Percentiles rank a stretch among this genome's conserved stretches.
These are phyloP conservation scores for Sordaria brevicollis DNA, from an alignment of 495 filamentous ascomycete species.

Conservation along the genomic window DNA sequence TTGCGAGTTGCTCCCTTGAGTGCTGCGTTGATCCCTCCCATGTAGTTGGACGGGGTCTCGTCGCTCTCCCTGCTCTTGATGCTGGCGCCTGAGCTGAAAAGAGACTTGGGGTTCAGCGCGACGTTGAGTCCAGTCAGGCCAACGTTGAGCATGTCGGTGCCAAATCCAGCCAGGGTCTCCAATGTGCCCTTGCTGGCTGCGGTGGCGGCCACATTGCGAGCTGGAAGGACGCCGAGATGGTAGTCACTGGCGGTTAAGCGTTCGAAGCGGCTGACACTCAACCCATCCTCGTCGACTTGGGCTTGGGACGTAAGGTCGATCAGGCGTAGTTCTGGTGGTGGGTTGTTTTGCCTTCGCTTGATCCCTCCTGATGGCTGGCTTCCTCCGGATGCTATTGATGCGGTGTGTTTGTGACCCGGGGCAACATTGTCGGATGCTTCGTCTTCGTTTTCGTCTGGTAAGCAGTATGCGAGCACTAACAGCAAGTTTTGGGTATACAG, in stretches of 20 bases:
- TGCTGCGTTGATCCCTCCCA: slow-evolving; percentile 9
- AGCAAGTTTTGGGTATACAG: slow-evolving; percentile 89
- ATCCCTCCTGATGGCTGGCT: slow-evolving; percentile 48
- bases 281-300: slow-evolving; percentile 65
- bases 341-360: slow-evolving; percentile 59
- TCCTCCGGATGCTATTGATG: slow-evolving; percentile 32
- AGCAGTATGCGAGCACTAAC: slow-evolving; percentile 81
- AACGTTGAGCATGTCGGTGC: slow-evolving; percentile 62
- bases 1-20: slow-evolving; percentile 9
- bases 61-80: slow-evolving; percentile 61
- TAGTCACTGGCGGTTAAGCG: slow-evolving; percentile 84
- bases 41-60: slow-evolving; percentile 14
- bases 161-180: slow-evolving; percentile 50
- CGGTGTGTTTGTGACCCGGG: slow-evolving; percentile 23
- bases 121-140: slow-evolving; percentile 49
- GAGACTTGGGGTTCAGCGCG: slow-evolving; percentile 67
- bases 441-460: slow-evolving; percentile 54
- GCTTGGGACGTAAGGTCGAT: slow-evolving; percentile 76
- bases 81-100: slow-evolving; percentile 84
- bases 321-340: slow-evolving; percentile 79
- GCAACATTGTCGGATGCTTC: slow-evolving; percentile 16
- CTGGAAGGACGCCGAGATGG: slow-evolving; percentile 74
- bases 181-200: slow-evolving; percentile 60
- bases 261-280: slow-evolving; percentile 77
- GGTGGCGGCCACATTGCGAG: slow-evolving; percentile 49